Evolutionary conservation across 2,329 filamentous ascomycete genomes (phyloP).

Genomic region (Alternaria brassicae): DNA sequence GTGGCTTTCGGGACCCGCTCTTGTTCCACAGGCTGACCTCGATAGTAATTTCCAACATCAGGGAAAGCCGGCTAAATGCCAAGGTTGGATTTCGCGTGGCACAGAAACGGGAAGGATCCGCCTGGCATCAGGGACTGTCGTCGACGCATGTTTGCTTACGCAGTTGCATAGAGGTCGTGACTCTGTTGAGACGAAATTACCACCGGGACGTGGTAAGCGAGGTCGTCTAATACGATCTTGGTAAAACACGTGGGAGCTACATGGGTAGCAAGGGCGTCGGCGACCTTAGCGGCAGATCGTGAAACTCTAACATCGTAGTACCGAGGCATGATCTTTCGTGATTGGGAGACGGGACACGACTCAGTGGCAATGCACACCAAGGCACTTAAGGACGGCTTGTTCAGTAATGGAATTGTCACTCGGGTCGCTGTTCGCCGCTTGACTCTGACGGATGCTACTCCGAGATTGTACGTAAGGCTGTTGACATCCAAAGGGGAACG

Average conservation of each 20-base stretch:
- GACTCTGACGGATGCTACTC: background rate
- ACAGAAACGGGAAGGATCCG: conserved; percentile 16
- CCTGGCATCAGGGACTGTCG: conserved; percentile 9
- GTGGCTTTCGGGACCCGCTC: background rate
- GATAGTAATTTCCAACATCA: background rate
- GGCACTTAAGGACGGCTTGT: conserved; percentile 1
- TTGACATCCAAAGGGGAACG: conserved; percentile 5
- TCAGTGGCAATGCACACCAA: background rate
- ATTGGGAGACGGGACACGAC: conserved; percentile 1
- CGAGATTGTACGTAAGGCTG: background rate
- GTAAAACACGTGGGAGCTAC: conserved; percentile 14
- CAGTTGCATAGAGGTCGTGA: background rate
- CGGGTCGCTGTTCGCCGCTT: conserved; percentile 1
- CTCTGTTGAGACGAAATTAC: conserved; percentile 18
- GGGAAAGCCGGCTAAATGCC: background rate
- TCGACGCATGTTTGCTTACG: background rate
- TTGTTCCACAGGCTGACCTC: conserved; percentile 2
- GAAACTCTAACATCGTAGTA: conserved; percentile 10
- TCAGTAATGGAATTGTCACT: conserved; percentile 1
- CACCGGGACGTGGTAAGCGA: conserved; percentile 8
- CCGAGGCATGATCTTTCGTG: conserved; percentile 10
- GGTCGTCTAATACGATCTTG: conserved; percentile 2
- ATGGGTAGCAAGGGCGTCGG: conserved; percentile 14
- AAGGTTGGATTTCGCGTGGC: conserved; percentile 13
- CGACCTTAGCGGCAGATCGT: conserved; percentile 17